Evolutionary conservation across 331 rosid genomes (phyloP).

Genomic region (Arachis monticola): DNA sequence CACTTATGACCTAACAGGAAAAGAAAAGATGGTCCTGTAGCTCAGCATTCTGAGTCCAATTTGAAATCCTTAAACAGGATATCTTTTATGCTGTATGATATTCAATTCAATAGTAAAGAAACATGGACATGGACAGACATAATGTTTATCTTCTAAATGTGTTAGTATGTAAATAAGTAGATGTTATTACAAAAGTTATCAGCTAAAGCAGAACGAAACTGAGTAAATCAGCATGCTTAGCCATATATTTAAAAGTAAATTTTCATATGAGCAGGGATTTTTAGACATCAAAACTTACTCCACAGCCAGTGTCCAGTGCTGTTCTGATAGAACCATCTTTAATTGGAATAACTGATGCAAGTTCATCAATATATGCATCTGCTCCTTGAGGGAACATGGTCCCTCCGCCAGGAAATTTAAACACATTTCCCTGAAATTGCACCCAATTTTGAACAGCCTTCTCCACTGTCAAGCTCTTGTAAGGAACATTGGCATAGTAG

Average conservation of each 20-base stretch:
- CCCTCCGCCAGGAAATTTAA: conserved; percentile 98
- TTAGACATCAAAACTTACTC: conserved; percentile 60
- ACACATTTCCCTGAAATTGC: conserved; percentile 82
- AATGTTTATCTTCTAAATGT: background rate
- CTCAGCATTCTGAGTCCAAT: conserved; percentile 17
- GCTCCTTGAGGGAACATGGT: conserved; percentile 98
- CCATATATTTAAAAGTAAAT: background rate
- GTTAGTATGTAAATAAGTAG: conserved; percentile 1
- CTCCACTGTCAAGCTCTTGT: conserved; percentile 84
- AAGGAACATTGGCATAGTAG: conserved; percentile 89
- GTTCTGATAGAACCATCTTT: conserved; percentile 88
- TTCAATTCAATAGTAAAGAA: conserved; percentile 2
- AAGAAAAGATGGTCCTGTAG: background rate
- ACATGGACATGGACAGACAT: background rate
- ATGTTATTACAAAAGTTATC: background rate
- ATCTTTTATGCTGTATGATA: conserved; percentile 1
- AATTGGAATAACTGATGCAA: conserved; percentile 84
- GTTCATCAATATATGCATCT: conserved; percentile 89
- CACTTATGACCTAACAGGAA: background rate
- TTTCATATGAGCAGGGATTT: conserved; percentile 3
- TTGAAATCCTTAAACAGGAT: conserved; percentile 11
- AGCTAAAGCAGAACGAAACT: background rate
- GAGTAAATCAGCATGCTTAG: conserved; percentile 5
- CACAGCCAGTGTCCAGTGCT: conserved; percentile 95
- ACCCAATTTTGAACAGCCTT: conserved; percentile 98